Evolutionary conservation across 306 rosid species (phyloP).

Genomic region (Cicer arietinum): DNA sequence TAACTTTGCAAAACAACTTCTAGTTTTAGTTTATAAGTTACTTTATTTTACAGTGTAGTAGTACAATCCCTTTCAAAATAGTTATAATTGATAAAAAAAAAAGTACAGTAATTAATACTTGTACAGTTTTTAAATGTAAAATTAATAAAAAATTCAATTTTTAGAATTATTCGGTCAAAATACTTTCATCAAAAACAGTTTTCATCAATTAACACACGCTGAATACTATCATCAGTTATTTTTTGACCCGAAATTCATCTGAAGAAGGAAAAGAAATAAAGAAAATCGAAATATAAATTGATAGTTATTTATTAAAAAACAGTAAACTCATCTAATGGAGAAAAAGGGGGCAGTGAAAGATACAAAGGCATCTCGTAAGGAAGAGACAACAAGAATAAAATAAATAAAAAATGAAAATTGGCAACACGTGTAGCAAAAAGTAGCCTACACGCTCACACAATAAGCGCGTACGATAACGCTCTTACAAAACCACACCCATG

Average conservation of each 20-base stretch:
- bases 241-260: not conserved
- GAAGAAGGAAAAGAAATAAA: not conserved
- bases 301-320: too few species aligned
- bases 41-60: too few species aligned
- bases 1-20: not conserved
- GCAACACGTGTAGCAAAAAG: slow-evolving; percentile 39
- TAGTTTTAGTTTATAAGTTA: not conserved
- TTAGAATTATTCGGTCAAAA: not conserved
- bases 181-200: not conserved
- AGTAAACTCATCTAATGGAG: not conserved
- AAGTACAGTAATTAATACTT: too few species aligned
- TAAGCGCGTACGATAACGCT: slow-evolving; percentile 41
- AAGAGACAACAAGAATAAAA: not conserved
- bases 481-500: slow-evolving; percentile 2
- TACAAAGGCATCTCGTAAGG: not conserved
- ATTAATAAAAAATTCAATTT: too few species aligned
- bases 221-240: not conserved
- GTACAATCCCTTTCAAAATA: too few species aligned
- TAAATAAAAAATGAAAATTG: not conserved
- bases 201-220: not conserved
- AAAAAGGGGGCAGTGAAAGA: not conserved
- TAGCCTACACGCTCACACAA: not conserved
- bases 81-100: too few species aligned
- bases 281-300: too few species aligned
- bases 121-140: too few species aligned